A percentile compares a stretch with the other conserved stretches of the same genome.
phyloP scores from a whole-genome alignment of 1,284 basidiomycete genomes.

The Ustilago loliicola region DNA sequence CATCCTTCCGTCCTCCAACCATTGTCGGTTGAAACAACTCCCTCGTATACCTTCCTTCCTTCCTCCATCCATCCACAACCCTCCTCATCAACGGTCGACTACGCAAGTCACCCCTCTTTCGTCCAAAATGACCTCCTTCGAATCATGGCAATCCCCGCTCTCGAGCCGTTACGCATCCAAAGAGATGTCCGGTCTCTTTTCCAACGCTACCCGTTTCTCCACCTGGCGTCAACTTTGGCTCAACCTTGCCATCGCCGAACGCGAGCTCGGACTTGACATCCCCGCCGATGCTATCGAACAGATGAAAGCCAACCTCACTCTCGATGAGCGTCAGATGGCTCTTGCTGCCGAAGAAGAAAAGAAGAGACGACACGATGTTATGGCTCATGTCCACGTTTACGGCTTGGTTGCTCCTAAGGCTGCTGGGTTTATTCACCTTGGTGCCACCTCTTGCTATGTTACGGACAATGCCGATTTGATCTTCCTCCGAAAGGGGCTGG shows the following conservation, averaged over 20 bases:
- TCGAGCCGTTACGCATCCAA: constrained; percentile 91
- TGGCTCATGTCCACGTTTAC: constrained; percentile 99
- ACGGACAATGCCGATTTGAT: constrained; percentile 93
- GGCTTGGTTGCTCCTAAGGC: constrained; percentile 93
- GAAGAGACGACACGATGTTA: constrained; percentile 97
- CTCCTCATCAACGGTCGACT: neutral
- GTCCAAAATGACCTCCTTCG: constrained; percentile 48
- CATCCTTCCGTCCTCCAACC: neutral
- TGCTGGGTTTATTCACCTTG: constrained; percentile 96
- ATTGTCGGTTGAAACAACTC: neutral
- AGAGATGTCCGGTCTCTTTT: constrained; percentile 97
- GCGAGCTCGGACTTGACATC: constrained; percentile 92
- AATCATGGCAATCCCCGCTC: constrained; percentile 68
- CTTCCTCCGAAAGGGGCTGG: constrained; percentile 89
- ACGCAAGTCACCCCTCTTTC: neutral
- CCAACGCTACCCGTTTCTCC: constrained; percentile 88
- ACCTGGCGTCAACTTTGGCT: constrained; percentile 99
- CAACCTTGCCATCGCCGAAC: constrained; percentile 94
- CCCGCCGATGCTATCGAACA: constrained; percentile 90
- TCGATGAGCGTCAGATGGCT: constrained; percentile 91
- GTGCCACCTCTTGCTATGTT: constrained; percentile 98
- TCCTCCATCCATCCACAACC: neutral
- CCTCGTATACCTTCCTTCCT: too few relatives aligned
- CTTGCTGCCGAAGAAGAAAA: constrained; percentile 95
- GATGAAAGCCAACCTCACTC: constrained; percentile 87